Percentiles rank a stretch among this genome's conserved stretches.
Evolutionary conservation across 2,329 filamentous ascomycete species (phyloP).

Genomic region (Fusarium illudens): DNA sequence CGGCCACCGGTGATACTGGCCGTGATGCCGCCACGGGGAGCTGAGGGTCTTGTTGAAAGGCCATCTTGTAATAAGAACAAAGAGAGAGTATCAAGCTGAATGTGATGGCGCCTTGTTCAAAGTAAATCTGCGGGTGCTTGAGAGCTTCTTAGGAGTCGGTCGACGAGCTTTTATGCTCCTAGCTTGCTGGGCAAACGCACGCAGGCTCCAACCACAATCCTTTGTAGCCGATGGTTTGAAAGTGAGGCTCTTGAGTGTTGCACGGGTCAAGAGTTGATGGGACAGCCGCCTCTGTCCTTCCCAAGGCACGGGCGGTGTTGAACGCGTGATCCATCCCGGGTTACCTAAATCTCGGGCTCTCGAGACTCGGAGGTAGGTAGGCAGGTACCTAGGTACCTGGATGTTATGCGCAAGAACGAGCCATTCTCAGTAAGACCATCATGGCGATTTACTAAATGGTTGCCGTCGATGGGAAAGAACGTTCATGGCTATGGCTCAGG

Average conservation of each 20-base stretch:
- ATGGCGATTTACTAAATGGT: not conserved
- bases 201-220: not conserved
- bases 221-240: not conserved
- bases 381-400: too few species aligned
- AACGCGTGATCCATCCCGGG: conserved; percentile 9
- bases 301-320: not conserved
- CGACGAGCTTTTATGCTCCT: not conserved
- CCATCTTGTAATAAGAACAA: not conserved
- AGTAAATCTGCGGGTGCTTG: not conserved
- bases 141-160: not conserved
- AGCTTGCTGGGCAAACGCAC: not conserved
- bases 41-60: not conserved
- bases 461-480: too few species aligned
- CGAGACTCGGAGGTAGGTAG: too few species aligned
- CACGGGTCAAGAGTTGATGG: not conserved
- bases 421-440: not conserved
- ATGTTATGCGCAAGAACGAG: not conserved
- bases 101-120: not conserved
- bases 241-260: conserved; percentile 1
- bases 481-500: not conserved
- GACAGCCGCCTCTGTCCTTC: conserved; percentile 12
- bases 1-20: not conserved
- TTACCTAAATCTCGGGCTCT: too few species aligned
- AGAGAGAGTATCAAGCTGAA: not conserved
- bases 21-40: not conserved